These are phyloP conservation scores for Euphorbia peplus DNA, from an alignment of 345 rosid species.

Conservation along the genomic window DNA sequence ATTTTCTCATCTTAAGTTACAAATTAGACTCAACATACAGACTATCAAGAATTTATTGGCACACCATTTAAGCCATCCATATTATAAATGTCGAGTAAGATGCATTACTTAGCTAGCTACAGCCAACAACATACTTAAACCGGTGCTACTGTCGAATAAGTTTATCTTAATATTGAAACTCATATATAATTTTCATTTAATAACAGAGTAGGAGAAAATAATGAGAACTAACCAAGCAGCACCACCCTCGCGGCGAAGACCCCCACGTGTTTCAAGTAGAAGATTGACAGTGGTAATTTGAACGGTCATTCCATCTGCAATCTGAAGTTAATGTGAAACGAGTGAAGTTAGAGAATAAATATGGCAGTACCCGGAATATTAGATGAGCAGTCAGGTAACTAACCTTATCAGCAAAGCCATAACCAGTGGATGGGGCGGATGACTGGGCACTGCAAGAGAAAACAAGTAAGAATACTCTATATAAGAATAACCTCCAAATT, in stretches of 20 bases:
- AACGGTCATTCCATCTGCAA: constrained; percentile 99
- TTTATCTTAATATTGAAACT: constrained; percentile 3
- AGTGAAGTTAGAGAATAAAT: neutral
- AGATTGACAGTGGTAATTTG: constrained; percentile 86
- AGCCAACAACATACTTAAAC: neutral
- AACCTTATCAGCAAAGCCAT: constrained; percentile 99
- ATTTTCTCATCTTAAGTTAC: neutral
- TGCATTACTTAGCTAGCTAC: neutral
- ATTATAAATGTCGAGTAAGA: neutral
- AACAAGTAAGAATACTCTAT: neutral
- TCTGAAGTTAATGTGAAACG: constrained; percentile 40
- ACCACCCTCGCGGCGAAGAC: constrained; percentile 60
- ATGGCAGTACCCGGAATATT: neutral
- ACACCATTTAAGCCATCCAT: neutral
- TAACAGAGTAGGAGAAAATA: neutral
- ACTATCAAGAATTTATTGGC: neutral
- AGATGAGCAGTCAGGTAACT: too few relatives aligned
- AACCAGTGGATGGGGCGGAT: constrained; percentile 64
- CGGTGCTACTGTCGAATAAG: neutral
- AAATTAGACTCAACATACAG: neutral
- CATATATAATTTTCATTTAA: neutral
- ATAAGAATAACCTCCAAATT: too few relatives aligned
- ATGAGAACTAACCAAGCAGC: constrained; percentile 73
- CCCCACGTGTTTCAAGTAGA: constrained; percentile 87
- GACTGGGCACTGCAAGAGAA: constrained; percentile 53